Evolutionary conservation across 345 rosid genomes (phyloP).

Genomic region (Gossypium rotundifolium): DNA sequence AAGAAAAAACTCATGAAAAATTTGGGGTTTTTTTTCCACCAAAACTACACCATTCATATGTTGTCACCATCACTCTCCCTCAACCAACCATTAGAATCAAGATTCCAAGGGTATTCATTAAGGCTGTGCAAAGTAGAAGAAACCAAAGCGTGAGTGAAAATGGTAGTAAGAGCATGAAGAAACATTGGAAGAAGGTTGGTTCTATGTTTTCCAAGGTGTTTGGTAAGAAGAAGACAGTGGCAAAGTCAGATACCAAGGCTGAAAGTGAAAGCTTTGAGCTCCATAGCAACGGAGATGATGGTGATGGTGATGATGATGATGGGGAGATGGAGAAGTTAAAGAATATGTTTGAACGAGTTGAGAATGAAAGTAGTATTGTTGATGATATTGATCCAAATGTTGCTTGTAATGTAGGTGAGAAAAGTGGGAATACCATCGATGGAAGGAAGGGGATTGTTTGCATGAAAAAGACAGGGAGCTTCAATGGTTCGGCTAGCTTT

Average conservation of each 20-base stretch:
- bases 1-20: not conserved
- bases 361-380: not conserved
- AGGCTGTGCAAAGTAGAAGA: slow-evolving; percentile 20
- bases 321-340: not conserved
- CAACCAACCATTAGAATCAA: slow-evolving; percentile 27
- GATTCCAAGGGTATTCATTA: slow-evolving; percentile 23
- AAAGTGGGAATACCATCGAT: too few relatives aligned
- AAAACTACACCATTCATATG: not conserved
- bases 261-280: not conserved
- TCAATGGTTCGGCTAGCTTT: not conserved
- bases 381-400: not conserved
- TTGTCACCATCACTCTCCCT: slow-evolving; percentile 1
- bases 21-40: not conserved
- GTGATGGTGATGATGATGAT: not conserved
- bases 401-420: not conserved
- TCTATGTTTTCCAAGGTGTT: slow-evolving; percentile 27
- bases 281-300: not conserved
- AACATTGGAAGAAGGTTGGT: slow-evolving; percentile 20
- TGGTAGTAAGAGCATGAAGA: slow-evolving; percentile 6
- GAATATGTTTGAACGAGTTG: not conserved
- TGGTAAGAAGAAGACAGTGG: slow-evolving; percentile 8
- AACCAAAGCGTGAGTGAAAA: not conserved
- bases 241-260: not conserved
- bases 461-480: not conserved
- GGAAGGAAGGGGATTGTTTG: not conserved